phyloP scores from a whole-genome alignment of 23 red algal genomes.

The Chondrus crispus region DNA sequence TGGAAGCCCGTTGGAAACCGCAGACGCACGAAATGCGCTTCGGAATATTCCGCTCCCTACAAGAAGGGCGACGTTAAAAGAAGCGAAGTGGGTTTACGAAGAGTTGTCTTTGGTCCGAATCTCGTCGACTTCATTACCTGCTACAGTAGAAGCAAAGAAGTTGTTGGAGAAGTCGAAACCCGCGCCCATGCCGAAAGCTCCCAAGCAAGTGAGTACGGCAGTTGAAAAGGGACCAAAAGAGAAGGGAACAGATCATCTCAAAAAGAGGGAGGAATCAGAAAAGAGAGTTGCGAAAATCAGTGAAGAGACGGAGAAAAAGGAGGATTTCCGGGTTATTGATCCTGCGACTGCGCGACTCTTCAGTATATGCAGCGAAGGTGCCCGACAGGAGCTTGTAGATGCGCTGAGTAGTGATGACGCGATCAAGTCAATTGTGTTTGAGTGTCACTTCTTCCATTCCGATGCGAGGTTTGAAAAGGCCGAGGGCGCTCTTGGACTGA shows the following conservation, averaged over 20 bases:
- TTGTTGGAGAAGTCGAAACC: background rate
- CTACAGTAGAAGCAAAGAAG: background rate
- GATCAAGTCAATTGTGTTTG: background rate
- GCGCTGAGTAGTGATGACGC: background rate
- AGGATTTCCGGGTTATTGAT: background rate
- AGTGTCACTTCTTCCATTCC: background rate
- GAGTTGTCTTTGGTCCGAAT: background rate
- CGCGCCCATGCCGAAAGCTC: background rate
- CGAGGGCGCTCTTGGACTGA: background rate
- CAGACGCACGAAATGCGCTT: background rate
- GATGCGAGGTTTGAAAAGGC: background rate
- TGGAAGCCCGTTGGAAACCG: background rate
- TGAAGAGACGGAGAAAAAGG: background rate
- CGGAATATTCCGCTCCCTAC: conserved; percentile 35
- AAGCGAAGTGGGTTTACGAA: conserved; percentile 26
- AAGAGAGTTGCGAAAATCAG: background rate
- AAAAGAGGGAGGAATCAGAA: conserved; percentile 2
- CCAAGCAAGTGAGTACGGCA: background rate
- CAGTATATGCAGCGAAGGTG: background rate
- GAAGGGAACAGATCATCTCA: conserved; percentile 45
- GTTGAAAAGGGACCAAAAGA: background rate
- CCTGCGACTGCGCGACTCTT: background rate
- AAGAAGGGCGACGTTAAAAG: conserved; percentile 18
- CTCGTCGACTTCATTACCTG: background rate
- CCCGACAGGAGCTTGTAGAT: background rate